phyloP scores from a whole-genome alignment of 108 stramenopile genomes.

The Chaetoceros muelleri region DNA sequence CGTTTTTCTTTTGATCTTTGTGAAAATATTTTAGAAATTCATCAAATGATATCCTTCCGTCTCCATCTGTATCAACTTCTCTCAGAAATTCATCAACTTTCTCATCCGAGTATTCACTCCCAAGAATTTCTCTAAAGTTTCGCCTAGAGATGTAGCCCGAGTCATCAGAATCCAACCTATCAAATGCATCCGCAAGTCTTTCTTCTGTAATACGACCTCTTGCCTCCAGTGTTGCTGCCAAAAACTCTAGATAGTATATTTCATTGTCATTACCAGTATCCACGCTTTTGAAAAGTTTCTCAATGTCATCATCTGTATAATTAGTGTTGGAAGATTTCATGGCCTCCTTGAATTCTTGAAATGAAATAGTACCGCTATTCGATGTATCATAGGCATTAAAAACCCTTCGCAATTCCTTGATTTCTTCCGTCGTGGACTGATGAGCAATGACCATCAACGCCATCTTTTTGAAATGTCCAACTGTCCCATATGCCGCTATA shows the following conservation, averaged over 20 bases:
- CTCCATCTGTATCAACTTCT: conserved; percentile 30
- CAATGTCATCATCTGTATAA: conserved; percentile 32
- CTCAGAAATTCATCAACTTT: conserved; percentile 34
- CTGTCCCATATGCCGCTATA: conserved; percentile 24
- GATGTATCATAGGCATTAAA: conserved; percentile 55
- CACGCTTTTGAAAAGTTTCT: conserved; percentile 30
- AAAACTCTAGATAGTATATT: conserved; percentile 59
- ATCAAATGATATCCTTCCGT: conserved; percentile 7
- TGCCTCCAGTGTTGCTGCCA: conserved; percentile 78
- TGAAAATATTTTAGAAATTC: not conserved
- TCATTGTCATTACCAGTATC: conserved; percentile 32
- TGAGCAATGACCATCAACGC: conserved; percentile 57
- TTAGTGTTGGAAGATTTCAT: conserved; percentile 22
- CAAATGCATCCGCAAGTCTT: conserved; percentile 63
- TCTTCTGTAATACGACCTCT: conserved; percentile 43
- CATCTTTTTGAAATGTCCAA: conserved; percentile 1
- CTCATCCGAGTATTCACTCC: conserved; percentile 18
- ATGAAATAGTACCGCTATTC: conserved; percentile 60
- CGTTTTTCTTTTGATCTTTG: not conserved
- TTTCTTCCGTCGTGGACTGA: conserved; percentile 47
- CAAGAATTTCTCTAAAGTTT: conserved; percentile 42
- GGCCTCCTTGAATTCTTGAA: conserved; percentile 56
- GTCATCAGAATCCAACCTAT: conserved; percentile 69
- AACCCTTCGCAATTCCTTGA: conserved; percentile 55
- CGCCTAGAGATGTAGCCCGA: conserved; percentile 51